These are phyloP conservation scores for Chenopodium album DNA, from an alignment of 148 eudicot species.

Conservation along the genomic window DNA sequence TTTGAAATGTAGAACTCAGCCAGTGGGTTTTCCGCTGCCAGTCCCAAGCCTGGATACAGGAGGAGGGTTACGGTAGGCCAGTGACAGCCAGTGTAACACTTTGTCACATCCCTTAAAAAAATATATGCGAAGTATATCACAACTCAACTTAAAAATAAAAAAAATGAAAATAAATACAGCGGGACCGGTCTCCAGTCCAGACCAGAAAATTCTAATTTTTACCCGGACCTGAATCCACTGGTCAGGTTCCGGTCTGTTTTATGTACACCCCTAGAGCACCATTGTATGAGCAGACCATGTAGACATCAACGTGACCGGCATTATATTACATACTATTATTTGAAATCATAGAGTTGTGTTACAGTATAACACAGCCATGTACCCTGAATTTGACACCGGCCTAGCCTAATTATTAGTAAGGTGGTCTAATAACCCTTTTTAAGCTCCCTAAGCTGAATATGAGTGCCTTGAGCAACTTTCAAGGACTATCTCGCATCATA, in stretches of 20 bases:
- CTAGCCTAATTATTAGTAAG: background rate
- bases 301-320: background rate
- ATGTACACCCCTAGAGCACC: background rate
- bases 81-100: too few relatives aligned
- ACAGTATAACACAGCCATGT: background rate
- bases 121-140: too few relatives aligned
- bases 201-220: too few relatives aligned
- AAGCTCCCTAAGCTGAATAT: background rate
- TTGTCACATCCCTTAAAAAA: too few relatives aligned
- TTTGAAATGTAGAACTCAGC: background rate
- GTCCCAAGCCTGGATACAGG: too few relatives aligned
- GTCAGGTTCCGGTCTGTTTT: background rate
- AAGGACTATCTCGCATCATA: background rate
- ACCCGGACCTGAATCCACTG: too few relatives aligned
- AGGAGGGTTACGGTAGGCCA: too few relatives aligned
- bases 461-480: background rate
- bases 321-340: background rate
- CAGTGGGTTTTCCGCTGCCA: too few relatives aligned
- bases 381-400: background rate
- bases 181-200: too few relatives aligned
- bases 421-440: background rate
- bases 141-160: too few relatives aligned
- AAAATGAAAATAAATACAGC: too few relatives aligned
- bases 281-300: background rate
- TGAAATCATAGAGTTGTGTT: background rate